Evolutionary conservation across 176 grass and related monocot species (phyloP), one percentile per base, ranked within the genome.

Genomic region (Zoysia japonica): DNA sequence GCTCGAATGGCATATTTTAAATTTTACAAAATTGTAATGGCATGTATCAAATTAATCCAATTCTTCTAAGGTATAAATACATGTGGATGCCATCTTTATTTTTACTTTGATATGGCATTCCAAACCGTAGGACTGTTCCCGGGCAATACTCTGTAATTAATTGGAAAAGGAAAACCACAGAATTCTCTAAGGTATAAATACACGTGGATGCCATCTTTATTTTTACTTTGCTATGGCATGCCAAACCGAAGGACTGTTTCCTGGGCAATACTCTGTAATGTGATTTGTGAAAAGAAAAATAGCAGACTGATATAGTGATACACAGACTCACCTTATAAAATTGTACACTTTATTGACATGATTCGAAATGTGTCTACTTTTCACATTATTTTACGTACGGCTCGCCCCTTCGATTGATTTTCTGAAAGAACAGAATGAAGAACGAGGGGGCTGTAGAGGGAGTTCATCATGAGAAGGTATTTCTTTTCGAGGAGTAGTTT

Each of bases 181-280:
- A 6, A 35, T 35, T 72, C 62, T 61, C 67, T 39, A 3, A 1
- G 12, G 77, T 54, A 17, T 47, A 36, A 68, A 57, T 36, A 57
- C 5, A 70, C 7, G 47, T 0, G 11, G 13, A n/a, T 61, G 51
- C 19, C 53, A 61, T 28, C 28, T 28, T 57, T 57, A 4, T 53
- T 67, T 74, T 55, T 47, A 11, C 35, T 54, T 53, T 53, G 70
- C 55, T 11, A 35, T 74, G 80, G 47, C 48, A 66, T 66, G 41
- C 9, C 13, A 46, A 57, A 57, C 19, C 57, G 40, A 3, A 56
- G 12, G 40, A 42, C 16, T 65, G 60, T 19, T 50, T n/a, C 10
- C 16, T 11, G 1, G 28, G 62, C 37, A 53, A 6, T 53, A 9
- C 19, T 52, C 36, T 51, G 5, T 51, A 78, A 65, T 65, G 4